These are phyloP conservation scores for Scedosporium aurantiacum DNA, from an alignment of 2,329 filamentous ascomycete genomes.

Conservation along the genomic window DNA sequence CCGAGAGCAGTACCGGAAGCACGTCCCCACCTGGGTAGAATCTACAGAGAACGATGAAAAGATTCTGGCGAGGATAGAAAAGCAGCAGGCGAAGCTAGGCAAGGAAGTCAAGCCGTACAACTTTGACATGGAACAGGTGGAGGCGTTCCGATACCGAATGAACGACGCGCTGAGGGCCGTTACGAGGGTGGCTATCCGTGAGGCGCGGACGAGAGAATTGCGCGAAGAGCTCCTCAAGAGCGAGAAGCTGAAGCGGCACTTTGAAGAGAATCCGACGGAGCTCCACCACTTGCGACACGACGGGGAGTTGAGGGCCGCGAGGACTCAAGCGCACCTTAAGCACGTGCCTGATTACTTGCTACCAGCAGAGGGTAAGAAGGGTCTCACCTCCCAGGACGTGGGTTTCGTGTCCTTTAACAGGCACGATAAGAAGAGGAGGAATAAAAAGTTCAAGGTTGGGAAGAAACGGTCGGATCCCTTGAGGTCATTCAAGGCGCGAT, in stretches of 20 bases:
- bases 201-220: conserved; percentile 80
- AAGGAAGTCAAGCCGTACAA: conserved; percentile 81
- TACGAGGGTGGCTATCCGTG: conserved; percentile 78
- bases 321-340: conserved; percentile 80
- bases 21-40: conserved; percentile 71
- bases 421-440: conserved; percentile 34
- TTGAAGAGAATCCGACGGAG: conserved; percentile 92
- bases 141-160: conserved; percentile 90
- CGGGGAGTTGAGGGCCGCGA: conserved; percentile 70
- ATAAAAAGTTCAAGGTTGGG: conserved; percentile 36
- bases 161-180: conserved; percentile 84
- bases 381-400: conserved; percentile 52
- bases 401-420: conserved; percentile 65
- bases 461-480: conserved; percentile 70
- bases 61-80: conserved; percentile 67
- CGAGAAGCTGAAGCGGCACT: conserved; percentile 89
- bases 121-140: conserved; percentile 89
- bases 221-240: conserved; percentile 83
- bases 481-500: conserved; percentile 70
- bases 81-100: conserved; percentile 66
- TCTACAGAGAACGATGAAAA: conserved; percentile 76
- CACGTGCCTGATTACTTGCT: conserved; percentile 91
- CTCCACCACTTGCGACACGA: conserved; percentile 82
- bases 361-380: conserved; percentile 64
- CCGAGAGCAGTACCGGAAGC: conserved; percentile 70